A percentile compares a stretch with the other conserved stretches of the same genome.
These are phyloP conservation scores for Jackrogersella multiformis DNA, from an alignment of 495 filamentous ascomycete species.

Conservation along the genomic window DNA sequence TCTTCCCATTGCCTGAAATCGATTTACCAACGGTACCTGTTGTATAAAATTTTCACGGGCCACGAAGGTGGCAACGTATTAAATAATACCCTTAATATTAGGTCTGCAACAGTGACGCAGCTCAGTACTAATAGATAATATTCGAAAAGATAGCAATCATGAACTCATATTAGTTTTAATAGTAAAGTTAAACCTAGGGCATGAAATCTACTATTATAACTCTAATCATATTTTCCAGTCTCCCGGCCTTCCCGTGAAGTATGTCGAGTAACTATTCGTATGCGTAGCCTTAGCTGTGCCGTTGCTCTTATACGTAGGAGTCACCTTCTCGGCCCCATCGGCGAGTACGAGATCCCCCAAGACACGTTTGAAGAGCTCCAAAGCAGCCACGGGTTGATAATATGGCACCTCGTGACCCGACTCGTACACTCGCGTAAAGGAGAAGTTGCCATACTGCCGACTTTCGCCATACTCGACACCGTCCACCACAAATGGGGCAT, in stretches of 20 bases:
- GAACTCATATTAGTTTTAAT: too few species aligned
- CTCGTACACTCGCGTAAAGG: constrained; percentile 64
- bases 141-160: too few species aligned
- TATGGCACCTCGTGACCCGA: constrained; percentile 43
- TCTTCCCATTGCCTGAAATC: too few species aligned
- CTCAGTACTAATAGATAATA: too few species aligned
- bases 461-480: constrained; percentile 47
- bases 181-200: not conserved
- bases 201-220: not conserved
- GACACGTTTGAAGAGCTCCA: constrained; percentile 52
- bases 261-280: constrained; percentile 57
- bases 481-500: constrained; percentile 53
- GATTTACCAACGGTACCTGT: too few species aligned
- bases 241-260: constrained; percentile 40
- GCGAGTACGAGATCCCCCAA: constrained; percentile 38
- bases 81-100: too few species aligned
- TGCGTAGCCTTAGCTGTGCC: constrained; percentile 64
- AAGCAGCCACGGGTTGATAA: constrained; percentile 53
- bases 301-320: constrained; percentile 53
- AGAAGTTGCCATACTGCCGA: constrained; percentile 68
- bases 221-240: constrained; percentile 30
- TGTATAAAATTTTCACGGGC: too few species aligned
- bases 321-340: constrained; percentile 46
- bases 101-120: too few species aligned
- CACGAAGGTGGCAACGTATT: too few species aligned